Conservation (phyloP, 2,329 filamentous ascomycete species). For the Nectriaceae sp. region DNA sequence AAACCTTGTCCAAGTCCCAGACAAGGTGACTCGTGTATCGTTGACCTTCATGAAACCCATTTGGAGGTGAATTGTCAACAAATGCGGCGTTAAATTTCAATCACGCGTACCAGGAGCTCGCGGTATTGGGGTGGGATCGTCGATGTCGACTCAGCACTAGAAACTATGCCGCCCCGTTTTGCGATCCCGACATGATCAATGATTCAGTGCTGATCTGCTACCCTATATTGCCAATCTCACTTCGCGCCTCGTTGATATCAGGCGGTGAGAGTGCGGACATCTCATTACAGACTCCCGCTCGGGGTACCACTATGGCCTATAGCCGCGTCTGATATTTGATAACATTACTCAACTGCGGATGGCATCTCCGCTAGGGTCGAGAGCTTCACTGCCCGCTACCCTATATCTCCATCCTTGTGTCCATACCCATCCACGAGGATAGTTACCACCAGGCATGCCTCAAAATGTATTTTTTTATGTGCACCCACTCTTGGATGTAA, state of each 20-base stretch:
- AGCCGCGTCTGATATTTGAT: too few species aligned
- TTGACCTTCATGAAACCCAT: neutral
- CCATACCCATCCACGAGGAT: too few species aligned
- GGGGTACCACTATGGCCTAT: too few species aligned
- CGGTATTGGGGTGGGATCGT: neutral
- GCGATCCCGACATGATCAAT: neutral
- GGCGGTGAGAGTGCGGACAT: neutral
- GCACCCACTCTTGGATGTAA: too few species aligned
- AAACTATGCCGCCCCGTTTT: neutral
- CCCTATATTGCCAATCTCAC: neutral
- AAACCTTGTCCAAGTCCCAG: neutral
- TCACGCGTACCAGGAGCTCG: neutral
- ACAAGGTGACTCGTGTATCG: neutral
- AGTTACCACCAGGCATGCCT: too few species aligned
- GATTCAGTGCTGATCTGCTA: neutral
- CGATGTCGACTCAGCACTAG: constrained; percentile 1
- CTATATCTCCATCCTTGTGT: too few species aligned
- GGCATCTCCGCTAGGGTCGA: too few species aligned
- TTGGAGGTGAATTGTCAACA: neutral
- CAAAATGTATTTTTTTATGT: too few species aligned
- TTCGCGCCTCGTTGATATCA: neutral
- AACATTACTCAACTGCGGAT: too few species aligned
- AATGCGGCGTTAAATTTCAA: constrained; percentile 1
- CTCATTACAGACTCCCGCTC: too few species aligned
- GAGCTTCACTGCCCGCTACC: too few species aligned